Evolutionary conservation across 352 stramenopile species (phyloP), one percentile per base, ranked within the genome.

Genomic region (Phytophthora sp.): DNA sequence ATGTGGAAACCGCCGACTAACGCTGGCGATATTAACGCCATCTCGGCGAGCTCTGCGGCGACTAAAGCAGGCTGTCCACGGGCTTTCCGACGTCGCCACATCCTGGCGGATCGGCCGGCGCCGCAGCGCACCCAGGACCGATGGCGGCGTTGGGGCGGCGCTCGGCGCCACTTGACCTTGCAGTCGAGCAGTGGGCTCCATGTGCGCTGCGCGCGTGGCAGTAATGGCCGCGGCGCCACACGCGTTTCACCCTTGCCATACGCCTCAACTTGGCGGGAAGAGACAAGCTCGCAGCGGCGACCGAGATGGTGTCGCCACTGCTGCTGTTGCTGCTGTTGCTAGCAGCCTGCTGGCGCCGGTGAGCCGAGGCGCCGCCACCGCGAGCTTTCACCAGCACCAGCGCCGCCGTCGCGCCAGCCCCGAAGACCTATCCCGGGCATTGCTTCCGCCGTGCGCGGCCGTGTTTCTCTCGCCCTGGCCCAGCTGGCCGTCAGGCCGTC

Each of bases 11-110:
- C 42, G 46, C 26, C 9, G 27, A 41, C 11, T 26, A 30, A 31
- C 21, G 35, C 15, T 52, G 28, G 18, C 35, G 31, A 48, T 45
- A 52, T 53, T 39, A 23, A 39, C 21, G 34, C 43, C 11, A 53
- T 21, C 5, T 5, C 23, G 12, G 7, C 5, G 38, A 45, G 37
- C 34, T 6, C 28, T 44, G 32, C 31, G 18, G 23, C 26, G 32
- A 50, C 17, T 61, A 60, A 60, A 54, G 50, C 50, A 62, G 58
- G 58, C 42, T 67, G 58, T 67, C 50, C 58, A 62, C 50, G 12
- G 31, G 38, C 9, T 13, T 58, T 65, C 55, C 55, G 35, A 49
- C 45, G 38, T 51, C 45, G 12, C 48, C 30, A 59, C 46, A 58
- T 58, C 56, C 28, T 57, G 35, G 43, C 23, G 18, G 17, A 63